These are phyloP conservation scores for Neurospora sp. DNA, from an alignment of 495 filamentous ascomycete species.

Conservation along the genomic window DNA sequence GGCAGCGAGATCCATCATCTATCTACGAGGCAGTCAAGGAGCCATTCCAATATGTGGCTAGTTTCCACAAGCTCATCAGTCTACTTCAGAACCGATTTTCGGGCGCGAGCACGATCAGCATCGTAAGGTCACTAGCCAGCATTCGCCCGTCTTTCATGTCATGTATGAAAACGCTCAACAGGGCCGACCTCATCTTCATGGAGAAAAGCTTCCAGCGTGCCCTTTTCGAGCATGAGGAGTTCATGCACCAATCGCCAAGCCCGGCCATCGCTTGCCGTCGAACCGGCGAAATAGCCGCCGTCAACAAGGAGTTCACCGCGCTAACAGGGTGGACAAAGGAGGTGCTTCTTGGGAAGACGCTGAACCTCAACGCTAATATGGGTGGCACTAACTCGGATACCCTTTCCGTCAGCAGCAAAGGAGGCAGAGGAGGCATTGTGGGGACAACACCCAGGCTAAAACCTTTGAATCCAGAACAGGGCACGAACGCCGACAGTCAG, in stretches of 20 bases:
- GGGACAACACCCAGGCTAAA: constrained; percentile 36
- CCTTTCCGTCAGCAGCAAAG: constrained; percentile 20
- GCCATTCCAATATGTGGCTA: constrained; percentile 80
- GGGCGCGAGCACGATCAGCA: constrained; percentile 55
- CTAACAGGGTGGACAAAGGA: constrained; percentile 92
- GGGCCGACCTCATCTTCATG: constrained; percentile 89
- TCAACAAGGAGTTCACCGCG: constrained; percentile 89
- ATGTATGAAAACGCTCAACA: constrained; percentile 69
- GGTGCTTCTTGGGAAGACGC: constrained; percentile 75
- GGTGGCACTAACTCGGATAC: constrained; percentile 23
- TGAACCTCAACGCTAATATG: constrained; percentile 83
- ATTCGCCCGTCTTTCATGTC: constrained; percentile 91
- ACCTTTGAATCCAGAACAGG: constrained; percentile 23
- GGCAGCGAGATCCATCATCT: constrained; percentile 57
- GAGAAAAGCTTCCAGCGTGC: constrained; percentile 93
- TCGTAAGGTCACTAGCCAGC: constrained; percentile 76
- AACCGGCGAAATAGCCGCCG: constrained; percentile 83
- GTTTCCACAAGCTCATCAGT: constrained; percentile 82
- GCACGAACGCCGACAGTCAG: constrained; percentile 15
- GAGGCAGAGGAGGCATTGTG: constrained; percentile 26
- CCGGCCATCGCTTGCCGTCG: constrained; percentile 86
- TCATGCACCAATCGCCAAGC: constrained; percentile 75
- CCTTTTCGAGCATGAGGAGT: constrained; percentile 84
- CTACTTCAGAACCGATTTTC: constrained; percentile 71
- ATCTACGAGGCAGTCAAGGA: constrained; percentile 84